Percentiles rank a stretch among this genome's conserved stretches.
phyloP scores from a whole-genome alignment of 2,329 filamentous ascomycete species.

The Xylaria sp. region DNA sequence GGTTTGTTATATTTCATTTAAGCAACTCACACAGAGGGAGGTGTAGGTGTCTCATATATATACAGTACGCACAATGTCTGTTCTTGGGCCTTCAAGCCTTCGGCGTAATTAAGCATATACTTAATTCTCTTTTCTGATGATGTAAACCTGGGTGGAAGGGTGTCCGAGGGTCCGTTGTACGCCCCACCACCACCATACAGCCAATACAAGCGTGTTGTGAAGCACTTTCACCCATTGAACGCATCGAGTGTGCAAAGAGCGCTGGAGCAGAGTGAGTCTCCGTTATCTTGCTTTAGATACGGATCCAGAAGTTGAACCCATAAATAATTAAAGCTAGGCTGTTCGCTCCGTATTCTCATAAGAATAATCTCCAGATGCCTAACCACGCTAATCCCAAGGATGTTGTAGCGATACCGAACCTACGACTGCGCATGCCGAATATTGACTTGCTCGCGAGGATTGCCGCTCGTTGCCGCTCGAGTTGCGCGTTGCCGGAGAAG shows the following conservation, averaged over 20 bases:
- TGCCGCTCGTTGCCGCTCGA: conserved; percentile 71
- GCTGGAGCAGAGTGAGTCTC: conserved; percentile 8
- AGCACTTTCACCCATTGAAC: background rate
- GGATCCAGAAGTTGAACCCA: background rate
- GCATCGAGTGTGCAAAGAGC: background rate
- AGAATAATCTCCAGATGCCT: conserved; percentile 75
- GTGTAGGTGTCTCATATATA: background rate
- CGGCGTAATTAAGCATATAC: background rate
- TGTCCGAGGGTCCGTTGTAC: background rate
- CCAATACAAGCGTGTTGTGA: background rate
- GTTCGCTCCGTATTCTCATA: conserved; percentile 52
- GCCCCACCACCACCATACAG: background rate
- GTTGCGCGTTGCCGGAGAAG: conserved; percentile 76
- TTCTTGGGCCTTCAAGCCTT: conserved; percentile 5
- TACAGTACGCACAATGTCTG: background rate
- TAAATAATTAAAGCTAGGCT: background rate
- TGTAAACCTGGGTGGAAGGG: background rate
- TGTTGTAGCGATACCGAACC: conserved; percentile 73
- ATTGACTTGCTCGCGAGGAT: conserved; percentile 76
- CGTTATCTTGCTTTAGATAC: background rate
- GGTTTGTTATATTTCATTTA: too few species aligned
- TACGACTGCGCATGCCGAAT: conserved; percentile 78
- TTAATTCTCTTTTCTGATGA: conserved; percentile 9
- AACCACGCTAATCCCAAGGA: conserved; percentile 75
- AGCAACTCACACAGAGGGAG: too few species aligned